Evolutionary conservation across 352 stramenopile genomes (phyloP).

Genomic region (Phytophthora cryptogea): DNA sequence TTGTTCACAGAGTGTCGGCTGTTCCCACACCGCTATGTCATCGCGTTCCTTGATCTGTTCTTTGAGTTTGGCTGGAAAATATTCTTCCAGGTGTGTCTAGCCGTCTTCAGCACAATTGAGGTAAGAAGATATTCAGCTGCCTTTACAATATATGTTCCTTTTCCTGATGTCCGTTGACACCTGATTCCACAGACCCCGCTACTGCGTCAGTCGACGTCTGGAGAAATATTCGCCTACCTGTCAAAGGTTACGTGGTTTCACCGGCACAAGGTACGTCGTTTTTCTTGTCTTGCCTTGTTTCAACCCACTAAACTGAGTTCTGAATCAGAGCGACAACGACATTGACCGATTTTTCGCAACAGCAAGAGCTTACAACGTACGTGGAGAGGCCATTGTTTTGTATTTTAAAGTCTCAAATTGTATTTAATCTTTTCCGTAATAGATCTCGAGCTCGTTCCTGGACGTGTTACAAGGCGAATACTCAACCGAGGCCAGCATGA

Average conservation of each 20-base stretch:
- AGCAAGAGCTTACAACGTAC: constrained; percentile 42
- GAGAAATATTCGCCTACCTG: constrained; percentile 40
- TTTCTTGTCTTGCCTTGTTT: not conserved
- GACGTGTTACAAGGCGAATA: constrained; percentile 48
- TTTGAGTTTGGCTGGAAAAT: constrained; percentile 56
- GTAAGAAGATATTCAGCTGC: constrained; percentile 10
- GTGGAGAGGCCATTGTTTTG: not conserved
- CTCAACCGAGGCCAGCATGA: constrained; percentile 54
- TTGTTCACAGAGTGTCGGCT: constrained; percentile 57
- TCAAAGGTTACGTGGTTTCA: constrained; percentile 43
- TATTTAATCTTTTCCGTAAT: not conserved
- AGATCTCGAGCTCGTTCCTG: constrained; percentile 50
- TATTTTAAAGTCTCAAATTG: not conserved
- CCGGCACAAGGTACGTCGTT: constrained; percentile 35
- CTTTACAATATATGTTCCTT: not conserved
- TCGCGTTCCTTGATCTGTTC: constrained; percentile 52
- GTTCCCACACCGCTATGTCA: constrained; percentile 41
- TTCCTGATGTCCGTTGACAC: not conserved
- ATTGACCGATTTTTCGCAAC: constrained; percentile 40
- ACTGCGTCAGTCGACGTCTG: constrained; percentile 24
- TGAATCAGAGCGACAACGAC: constrained; percentile 39
- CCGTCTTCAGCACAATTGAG: constrained; percentile 47
- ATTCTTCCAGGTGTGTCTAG: constrained; percentile 48
- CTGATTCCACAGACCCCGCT: constrained; percentile 18
- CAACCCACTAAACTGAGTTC: not conserved